phyloP scores from a whole-genome alignment of 2,329 filamentous ascomycete genomes.

The Pleoardoris graminearum region DNA sequence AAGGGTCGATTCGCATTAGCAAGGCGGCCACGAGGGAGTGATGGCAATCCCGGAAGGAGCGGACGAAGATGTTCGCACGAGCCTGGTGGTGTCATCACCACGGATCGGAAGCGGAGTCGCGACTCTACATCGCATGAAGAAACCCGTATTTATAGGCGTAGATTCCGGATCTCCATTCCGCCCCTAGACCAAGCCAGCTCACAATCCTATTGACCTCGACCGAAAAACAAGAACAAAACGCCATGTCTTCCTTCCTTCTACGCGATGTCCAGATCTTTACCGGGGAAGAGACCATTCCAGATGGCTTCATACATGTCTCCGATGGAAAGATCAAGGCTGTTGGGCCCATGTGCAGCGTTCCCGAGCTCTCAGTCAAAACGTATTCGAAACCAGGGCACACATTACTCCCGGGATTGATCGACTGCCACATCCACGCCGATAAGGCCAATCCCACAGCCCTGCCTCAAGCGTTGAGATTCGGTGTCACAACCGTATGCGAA shows the following conservation, averaged over 20 bases:
- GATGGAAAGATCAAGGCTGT: conserved; percentile 48
- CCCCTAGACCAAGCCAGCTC: no score
- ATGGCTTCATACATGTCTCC: conserved; percentile 48
- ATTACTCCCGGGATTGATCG: conserved; percentile 56
- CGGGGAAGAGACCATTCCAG: conserved; percentile 47
- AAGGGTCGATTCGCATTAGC: no score
- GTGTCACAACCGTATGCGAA: conserved; percentile 57
- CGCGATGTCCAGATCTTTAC: conserved; percentile 54
- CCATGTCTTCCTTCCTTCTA: conserved; percentile 46
- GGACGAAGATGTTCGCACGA: no score
- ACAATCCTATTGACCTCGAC: no score
- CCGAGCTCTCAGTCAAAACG: conserved; percentile 21
- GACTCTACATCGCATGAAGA: no score
- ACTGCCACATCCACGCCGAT: conserved; percentile 55
- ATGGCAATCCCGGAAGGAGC: no score
- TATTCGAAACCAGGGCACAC: conserved; percentile 54
- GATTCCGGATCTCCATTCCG: no score
- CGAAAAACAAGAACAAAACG: neutral
- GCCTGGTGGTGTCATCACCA: no score
- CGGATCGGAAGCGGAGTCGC: no score
- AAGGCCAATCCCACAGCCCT: conserved; percentile 46
- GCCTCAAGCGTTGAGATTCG: conserved; percentile 53
- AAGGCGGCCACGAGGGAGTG: no score
- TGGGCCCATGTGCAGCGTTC: conserved; percentile 24
- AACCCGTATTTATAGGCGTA: no score